phyloP scores from a whole-genome alignment of 2,329 filamentous ascomycete species.

The Phaeosphaeria sp. region DNA sequence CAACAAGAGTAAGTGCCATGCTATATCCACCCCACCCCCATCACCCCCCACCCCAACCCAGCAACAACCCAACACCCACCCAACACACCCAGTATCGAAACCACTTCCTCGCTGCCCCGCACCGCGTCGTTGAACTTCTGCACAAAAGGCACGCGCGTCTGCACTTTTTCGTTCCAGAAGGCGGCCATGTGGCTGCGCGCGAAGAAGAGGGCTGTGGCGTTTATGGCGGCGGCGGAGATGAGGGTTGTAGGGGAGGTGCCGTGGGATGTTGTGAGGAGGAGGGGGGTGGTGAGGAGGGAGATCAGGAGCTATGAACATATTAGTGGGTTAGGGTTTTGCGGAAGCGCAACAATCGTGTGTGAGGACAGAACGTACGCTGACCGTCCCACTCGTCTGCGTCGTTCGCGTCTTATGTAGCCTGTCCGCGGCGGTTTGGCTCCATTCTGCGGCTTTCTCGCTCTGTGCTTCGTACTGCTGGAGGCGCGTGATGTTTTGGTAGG shows the following conservation, averaged over 20 bases:
- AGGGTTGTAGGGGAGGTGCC: conserved; percentile 10
- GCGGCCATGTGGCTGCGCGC: conserved; percentile 35
- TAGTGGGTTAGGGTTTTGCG: neutral
- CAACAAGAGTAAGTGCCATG: too few relatives aligned
- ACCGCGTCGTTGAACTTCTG: conserved; percentile 48
- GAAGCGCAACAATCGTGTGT: too few relatives aligned
- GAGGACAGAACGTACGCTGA: conserved; percentile 43
- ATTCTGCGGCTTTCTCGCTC: conserved; percentile 47
- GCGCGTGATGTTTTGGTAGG: conserved; percentile 45
- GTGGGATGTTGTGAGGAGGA: conserved; percentile 18
- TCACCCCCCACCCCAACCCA: conserved; percentile 23
- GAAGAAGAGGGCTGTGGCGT: conserved; percentile 16
- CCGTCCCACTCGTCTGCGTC: conserved; percentile 43
- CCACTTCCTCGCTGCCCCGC: conserved; percentile 37
- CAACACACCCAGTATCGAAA: conserved; percentile 29
- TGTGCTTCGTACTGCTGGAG: conserved; percentile 45
- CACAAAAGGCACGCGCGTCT: conserved; percentile 44
- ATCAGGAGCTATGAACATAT: conserved; percentile 21
- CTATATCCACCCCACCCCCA: conserved; percentile 12
- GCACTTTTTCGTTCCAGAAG: conserved; percentile 44
- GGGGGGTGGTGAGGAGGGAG: conserved; percentile 30
- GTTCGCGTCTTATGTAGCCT: conserved; percentile 44
- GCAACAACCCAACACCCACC: conserved; percentile 26
- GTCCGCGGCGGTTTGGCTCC: conserved; percentile 40
- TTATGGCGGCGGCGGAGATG: conserved; percentile 14